Conservation (phyloP, 352 stramenopile species). For the Peronospora destructor region DNA sequence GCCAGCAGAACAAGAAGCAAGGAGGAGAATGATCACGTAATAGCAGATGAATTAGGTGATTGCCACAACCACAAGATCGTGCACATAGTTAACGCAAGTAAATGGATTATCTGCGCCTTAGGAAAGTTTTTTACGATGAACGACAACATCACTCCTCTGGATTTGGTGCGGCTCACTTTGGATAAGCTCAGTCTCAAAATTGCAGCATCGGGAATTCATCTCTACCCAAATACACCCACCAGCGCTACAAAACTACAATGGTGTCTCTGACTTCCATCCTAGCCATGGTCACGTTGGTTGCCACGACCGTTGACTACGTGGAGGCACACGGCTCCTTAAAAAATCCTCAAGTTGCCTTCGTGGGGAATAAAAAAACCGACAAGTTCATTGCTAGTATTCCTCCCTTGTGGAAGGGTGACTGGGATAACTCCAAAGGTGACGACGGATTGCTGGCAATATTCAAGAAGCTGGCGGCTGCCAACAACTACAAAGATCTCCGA, state of each 20-base stretch:
- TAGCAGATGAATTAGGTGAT: too few species aligned
- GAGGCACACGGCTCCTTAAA: conserved; percentile 21
- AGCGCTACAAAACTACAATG: conserved; percentile 3
- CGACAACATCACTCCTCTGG: too few species aligned
- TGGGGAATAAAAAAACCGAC: conserved; percentile 7
- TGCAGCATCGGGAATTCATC: too few species aligned
- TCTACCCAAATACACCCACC: too few species aligned
- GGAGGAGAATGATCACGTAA: too few species aligned
- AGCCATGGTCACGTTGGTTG: conserved; percentile 1
- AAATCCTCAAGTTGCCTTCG: conserved; percentile 20
- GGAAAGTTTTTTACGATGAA: too few species aligned
- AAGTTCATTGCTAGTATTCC: conserved; percentile 22
- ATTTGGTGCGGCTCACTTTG: too few species aligned
- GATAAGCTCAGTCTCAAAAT: too few species aligned
- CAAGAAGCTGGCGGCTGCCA: conserved; percentile 20
- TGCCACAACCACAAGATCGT: too few species aligned
- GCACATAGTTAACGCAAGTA: too few species aligned
- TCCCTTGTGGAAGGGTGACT: conserved; percentile 22
- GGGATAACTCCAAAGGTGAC: conserved; percentile 13
- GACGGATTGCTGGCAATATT: conserved; percentile 16
- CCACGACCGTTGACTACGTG: conserved; percentile 7
- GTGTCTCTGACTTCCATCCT: conserved; percentile 11
- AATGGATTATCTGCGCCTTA: too few species aligned
- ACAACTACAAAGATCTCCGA: conserved; percentile 23
- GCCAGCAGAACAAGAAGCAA: too few species aligned